A percentile compares a stretch with the other conserved stretches of the same genome.
phyloP scores from a whole-genome alignment of 352 stramenopile species.

The Globisporangium rhizosaccharum region DNA sequence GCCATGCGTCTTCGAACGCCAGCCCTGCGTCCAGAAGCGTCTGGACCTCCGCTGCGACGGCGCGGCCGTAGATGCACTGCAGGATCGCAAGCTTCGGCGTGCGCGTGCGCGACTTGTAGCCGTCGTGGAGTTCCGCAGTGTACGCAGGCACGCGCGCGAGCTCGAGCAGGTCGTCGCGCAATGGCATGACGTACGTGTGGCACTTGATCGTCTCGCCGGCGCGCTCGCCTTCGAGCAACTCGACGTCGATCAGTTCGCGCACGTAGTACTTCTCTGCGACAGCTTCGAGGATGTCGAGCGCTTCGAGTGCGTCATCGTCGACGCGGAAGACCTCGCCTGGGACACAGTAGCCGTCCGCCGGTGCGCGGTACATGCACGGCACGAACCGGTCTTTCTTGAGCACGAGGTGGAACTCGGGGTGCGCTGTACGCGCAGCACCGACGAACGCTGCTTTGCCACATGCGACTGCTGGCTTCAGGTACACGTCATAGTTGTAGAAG shows the following conservation, averaged over 20 bases:
- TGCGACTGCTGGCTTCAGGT: conserved; percentile 44
- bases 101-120: conserved; percentile 32
- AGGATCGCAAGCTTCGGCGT: conserved; percentile 47
- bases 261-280: conserved; percentile 64
- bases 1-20: conserved; percentile 39
- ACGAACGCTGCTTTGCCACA: conserved; percentile 48
- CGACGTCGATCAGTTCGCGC: conserved; percentile 55
- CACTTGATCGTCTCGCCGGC: conserved; percentile 36
- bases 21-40: conserved; percentile 33
- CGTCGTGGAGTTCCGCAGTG: conserved; percentile 41
- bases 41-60: conserved; percentile 29
- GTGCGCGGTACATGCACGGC: conserved; percentile 56
- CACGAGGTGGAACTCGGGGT: conserved; percentile 51
- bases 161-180: conserved; percentile 41
- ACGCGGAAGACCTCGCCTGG: conserved; percentile 59
- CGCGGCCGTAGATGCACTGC: conserved; percentile 48
- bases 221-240: conserved; percentile 34
- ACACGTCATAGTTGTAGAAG: conserved; percentile 67
- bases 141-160: conserved; percentile 47
- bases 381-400: conserved; percentile 55
- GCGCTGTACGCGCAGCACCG: conserved; percentile 28
- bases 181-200: conserved; percentile 53
- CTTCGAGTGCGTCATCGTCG: conserved; percentile 43
- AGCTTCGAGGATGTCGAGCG: conserved; percentile 71
- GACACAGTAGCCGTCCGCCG: conserved; percentile 30